Evolutionary conservation across 2,329 filamentous ascomycete genomes (phyloP).

Genomic region (Cladosporium colombiae): DNA sequence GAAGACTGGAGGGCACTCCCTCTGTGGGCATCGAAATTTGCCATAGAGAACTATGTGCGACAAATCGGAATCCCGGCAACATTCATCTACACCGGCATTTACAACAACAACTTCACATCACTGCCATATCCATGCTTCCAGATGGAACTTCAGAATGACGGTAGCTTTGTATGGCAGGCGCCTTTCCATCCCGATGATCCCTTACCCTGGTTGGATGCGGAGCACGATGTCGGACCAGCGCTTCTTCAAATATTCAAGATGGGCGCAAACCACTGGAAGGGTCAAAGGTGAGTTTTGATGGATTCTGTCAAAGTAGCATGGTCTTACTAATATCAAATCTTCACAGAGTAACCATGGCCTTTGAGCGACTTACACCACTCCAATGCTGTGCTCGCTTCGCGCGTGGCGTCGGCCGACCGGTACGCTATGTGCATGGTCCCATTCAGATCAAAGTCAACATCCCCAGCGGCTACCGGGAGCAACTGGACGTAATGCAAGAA

Average conservation of each 20-base stretch:
- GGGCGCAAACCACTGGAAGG: conserved; percentile 80
- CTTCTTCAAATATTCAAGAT: conserved; percentile 95
- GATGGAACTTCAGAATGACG: conserved; percentile 83
- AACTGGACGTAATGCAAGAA: conserved; percentile 68
- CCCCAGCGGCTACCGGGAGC: conserved; percentile 83
- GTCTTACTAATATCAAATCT: background rate
- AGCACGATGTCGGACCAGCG: conserved; percentile 92
- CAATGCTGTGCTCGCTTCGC: conserved; percentile 82
- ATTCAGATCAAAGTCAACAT: conserved; percentile 86
- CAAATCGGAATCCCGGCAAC: conserved; percentile 81
- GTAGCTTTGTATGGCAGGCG: conserved; percentile 87
- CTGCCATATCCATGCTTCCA: conserved; percentile 91
- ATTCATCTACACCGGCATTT: conserved; percentile 95
- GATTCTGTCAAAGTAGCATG: background rate
- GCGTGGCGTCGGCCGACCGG: conserved; percentile 73
- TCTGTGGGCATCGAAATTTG: conserved; percentile 89
- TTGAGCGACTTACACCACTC: conserved; percentile 80
- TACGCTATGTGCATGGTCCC: conserved; percentile 73
- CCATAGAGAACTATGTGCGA: conserved; percentile 86
- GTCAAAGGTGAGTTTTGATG: conserved; percentile 57
- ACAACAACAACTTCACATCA: conserved; percentile 98
- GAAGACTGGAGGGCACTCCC: conserved; percentile 78
- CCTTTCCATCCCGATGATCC: conserved; percentile 89
- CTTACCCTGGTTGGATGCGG: conserved; percentile 92
- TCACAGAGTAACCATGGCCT: conserved; percentile 78